phyloP scores from a whole-genome alignment of 1,139 yeast genomes.

The Tardiomyces depauwii region DNA sequence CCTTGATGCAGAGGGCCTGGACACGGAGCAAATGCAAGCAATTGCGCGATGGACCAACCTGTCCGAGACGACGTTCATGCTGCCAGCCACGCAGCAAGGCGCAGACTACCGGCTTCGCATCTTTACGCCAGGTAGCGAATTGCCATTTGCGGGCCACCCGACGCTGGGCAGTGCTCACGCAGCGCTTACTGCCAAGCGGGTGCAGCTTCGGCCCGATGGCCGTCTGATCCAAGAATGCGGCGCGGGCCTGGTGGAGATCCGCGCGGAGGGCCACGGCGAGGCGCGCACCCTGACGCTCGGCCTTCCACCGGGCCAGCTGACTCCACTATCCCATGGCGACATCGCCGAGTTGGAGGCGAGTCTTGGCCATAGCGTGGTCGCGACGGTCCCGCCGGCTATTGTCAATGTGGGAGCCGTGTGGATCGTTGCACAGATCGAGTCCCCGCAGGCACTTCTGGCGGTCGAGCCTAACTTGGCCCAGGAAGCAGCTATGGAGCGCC shows the following conservation, averaged over 20 bases:
- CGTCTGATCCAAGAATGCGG: constrained; percentile 11
- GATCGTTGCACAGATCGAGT: constrained; percentile 5
- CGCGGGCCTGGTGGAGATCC: constrained; percentile 7
- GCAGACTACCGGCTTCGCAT: constrained; percentile 40
- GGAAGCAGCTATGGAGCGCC: constrained; percentile 1
- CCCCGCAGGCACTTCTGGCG: constrained; percentile 2
- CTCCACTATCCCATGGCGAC: not conserved
- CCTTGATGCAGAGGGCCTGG: constrained; percentile 12
- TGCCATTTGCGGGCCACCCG: constrained; percentile 55
- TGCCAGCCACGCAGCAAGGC: constrained; percentile 25
- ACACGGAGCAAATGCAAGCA: constrained; percentile 31
- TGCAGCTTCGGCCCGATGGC: constrained; percentile 2
- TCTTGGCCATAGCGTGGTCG: not conserved
- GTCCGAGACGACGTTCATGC: constrained; percentile 44
- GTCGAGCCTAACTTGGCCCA: constrained; percentile 3
- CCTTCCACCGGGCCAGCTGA: constrained; percentile 1
- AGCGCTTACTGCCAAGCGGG: constrained; percentile 5
- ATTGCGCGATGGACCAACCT: constrained; percentile 47
- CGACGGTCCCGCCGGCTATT: not conserved
- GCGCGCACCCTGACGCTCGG: constrained; percentile 4
- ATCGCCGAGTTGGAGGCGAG: not conserved
- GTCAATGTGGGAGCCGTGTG: constrained; percentile 11
- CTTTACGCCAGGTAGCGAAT: constrained; percentile 34
- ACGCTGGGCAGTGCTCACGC: constrained; percentile 37
- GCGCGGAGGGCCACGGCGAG: not conserved